These are phyloP conservation scores for Pseudomonodictys pantanalensis DNA, from an alignment of 495 filamentous ascomycete species.

Conservation along the genomic window DNA sequence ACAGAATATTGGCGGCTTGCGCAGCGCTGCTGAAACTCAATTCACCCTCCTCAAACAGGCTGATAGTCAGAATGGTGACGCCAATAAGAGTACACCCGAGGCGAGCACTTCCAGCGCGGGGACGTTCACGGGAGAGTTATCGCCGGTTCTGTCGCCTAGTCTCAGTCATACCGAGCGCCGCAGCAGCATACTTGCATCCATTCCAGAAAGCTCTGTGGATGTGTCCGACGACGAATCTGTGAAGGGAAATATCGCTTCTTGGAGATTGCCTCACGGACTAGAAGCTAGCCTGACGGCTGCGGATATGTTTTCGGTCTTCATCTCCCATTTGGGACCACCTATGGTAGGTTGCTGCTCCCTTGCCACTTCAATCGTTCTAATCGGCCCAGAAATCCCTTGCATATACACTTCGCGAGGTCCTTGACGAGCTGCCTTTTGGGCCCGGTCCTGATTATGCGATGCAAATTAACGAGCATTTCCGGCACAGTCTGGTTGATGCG, in stretches of 20 bases:
- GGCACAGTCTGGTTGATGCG: slow-evolving; percentile 72
- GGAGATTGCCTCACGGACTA: slow-evolving; percentile 21
- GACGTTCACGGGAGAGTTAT: too few species aligned
- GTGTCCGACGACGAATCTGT: slow-evolving; percentile 13
- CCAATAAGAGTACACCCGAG: background rate
- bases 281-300: slow-evolving; percentile 50
- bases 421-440: slow-evolving; percentile 82
- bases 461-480: slow-evolving; percentile 71
- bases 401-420: slow-evolving; percentile 81
- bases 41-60: slow-evolving; percentile 75
- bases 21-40: slow-evolving; percentile 85
- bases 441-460: slow-evolving; percentile 62
- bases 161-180: slow-evolving; percentile 25
- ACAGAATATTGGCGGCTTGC: slow-evolving; percentile 86
- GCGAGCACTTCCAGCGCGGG: slow-evolving; percentile 21
- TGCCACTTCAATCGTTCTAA: slow-evolving; percentile 4
- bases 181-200: slow-evolving; percentile 27
- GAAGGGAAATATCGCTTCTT: background rate
- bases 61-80: slow-evolving; percentile 8
- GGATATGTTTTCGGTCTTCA: slow-evolving; percentile 86
- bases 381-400: slow-evolving; percentile 70
- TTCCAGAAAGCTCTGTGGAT: slow-evolving; percentile 25
- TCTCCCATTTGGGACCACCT: slow-evolving; percentile 79
- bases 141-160: slow-evolving; percentile 16
- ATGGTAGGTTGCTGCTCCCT: slow-evolving; percentile 57